Evolutionary conservation across 2,329 filamentous ascomycete species (phyloP).

Genomic region (Neofusicoccum laricinum): DNA sequence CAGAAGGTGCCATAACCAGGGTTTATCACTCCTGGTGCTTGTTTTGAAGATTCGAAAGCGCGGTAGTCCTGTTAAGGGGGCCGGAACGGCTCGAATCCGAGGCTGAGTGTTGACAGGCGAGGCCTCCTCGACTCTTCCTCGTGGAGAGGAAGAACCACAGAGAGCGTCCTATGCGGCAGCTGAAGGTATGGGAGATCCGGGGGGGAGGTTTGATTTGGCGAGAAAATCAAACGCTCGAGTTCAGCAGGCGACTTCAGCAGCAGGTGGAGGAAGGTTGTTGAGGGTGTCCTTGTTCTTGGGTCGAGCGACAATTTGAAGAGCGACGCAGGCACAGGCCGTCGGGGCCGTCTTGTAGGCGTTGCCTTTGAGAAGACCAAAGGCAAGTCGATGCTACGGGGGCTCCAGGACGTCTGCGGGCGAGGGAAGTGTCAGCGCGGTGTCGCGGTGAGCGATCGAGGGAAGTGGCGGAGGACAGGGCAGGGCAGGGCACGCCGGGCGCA

Average conservation of each 20-base stretch:
- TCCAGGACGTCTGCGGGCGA: slow-evolving; percentile 11
- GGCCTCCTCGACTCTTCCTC: slow-evolving; percentile 99
- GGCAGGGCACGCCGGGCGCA: not conserved
- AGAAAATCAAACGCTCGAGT: slow-evolving; percentile 43
- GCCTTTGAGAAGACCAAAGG: slow-evolving; percentile 46
- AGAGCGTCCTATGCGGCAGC: slow-evolving; percentile 99
- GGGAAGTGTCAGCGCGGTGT: not conserved
- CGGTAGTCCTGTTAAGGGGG: slow-evolving; percentile 74
- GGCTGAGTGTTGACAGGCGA: slow-evolving; percentile 72
- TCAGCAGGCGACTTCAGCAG: slow-evolving; percentile 34
- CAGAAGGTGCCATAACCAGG: slow-evolving; percentile 71
- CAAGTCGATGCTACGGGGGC: slow-evolving; percentile 13
- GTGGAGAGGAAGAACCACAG: slow-evolving; percentile 97
- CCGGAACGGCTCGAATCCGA: slow-evolving; percentile 89
- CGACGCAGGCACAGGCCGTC: slow-evolving; percentile 40
- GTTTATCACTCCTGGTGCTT: slow-evolving; percentile 29
- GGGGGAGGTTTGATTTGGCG: slow-evolving; percentile 40
- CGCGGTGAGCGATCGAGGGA: not conserved
- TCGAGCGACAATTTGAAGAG: slow-evolving; percentile 47
- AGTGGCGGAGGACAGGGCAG: slow-evolving; percentile 2
- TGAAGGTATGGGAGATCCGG: slow-evolving; percentile 65
- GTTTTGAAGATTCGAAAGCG: slow-evolving; percentile 18
- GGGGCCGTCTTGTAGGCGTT: slow-evolving; percentile 41
- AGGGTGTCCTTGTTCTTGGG: slow-evolving; percentile 46
- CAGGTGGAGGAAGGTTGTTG: slow-evolving; percentile 49